phyloP scores from a whole-genome alignment of 1,284 basidiomycete species.

The Boletus semigastroideus region DNA sequence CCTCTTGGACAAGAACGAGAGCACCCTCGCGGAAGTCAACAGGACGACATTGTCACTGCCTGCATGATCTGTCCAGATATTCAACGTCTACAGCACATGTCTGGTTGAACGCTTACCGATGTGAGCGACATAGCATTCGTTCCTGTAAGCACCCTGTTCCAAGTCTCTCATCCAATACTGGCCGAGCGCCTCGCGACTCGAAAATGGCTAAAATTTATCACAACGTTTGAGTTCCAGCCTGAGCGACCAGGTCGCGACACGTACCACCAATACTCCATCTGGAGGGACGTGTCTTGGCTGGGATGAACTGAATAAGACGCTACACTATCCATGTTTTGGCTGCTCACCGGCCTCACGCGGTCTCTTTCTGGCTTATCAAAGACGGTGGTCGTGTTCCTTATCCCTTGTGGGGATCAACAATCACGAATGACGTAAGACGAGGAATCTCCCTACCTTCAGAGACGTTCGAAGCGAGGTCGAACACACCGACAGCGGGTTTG shows the following conservation, averaged over 20 bases:
- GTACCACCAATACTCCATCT: slow-evolving; percentile 83
- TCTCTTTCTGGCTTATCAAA: slow-evolving; percentile 94
- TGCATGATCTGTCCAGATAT: slow-evolving; percentile 56
- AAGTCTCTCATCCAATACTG: slow-evolving; percentile 97
- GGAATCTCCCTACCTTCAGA: slow-evolving; percentile 68
- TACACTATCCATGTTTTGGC: background rate
- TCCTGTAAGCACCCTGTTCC: slow-evolving; percentile 81
- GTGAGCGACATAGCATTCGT: slow-evolving; percentile 90
- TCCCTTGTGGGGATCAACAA: slow-evolving; percentile 45
- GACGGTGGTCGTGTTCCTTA: slow-evolving; percentile 97
- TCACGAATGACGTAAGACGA: background rate
- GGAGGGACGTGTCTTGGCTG: slow-evolving; percentile 84
- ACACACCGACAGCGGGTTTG: slow-evolving; percentile 95
- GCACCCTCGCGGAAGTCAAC: slow-evolving; percentile 74
- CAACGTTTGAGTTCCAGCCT: slow-evolving; percentile 4
- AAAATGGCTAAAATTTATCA: slow-evolving; percentile 65
- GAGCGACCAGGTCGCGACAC: slow-evolving; percentile 27
- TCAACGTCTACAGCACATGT: slow-evolving; percentile 11
- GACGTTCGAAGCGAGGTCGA: slow-evolving; percentile 94
- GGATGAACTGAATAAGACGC: background rate
- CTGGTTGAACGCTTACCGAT: slow-evolving; percentile 56
- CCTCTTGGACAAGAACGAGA: slow-evolving; percentile 86
- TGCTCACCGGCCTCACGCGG: slow-evolving; percentile 74
- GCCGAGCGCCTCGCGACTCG: slow-evolving; percentile 86
- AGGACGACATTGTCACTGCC: slow-evolving; percentile 85